Percentiles rank a stretch among this genome's conserved stretches.
Evolutionary conservation across 352 stramenopile species (phyloP).

Genomic region (Globisporangium uncinulatum): DNA sequence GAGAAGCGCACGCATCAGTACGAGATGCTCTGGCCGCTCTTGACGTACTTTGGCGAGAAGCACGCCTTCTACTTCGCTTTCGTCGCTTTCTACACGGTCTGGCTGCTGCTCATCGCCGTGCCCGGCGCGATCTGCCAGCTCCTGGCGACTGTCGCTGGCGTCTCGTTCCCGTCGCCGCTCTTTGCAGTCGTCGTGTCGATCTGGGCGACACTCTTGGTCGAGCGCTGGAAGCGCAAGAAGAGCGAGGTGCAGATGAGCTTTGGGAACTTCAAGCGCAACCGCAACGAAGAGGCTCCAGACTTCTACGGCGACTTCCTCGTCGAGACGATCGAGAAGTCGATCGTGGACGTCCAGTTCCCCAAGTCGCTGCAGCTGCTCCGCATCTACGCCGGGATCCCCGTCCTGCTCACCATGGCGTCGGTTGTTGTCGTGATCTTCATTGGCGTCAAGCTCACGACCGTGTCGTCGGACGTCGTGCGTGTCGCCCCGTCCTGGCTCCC

Average conservation of each 20-base stretch:
- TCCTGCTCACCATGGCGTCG: slow-evolving; percentile 49
- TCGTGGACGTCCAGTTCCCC: slow-evolving; percentile 56
- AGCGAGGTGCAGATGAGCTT: slow-evolving; percentile 74
- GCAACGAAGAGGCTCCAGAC: slow-evolving; percentile 33
- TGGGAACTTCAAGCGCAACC: slow-evolving; percentile 64
- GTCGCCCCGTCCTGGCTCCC: slow-evolving; percentile 34
- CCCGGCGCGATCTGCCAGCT: slow-evolving; percentile 43
- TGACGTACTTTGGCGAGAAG: slow-evolving; percentile 83
- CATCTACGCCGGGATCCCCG: slow-evolving; percentile 50
- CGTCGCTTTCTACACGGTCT: slow-evolving; percentile 66
- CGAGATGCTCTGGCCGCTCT: slow-evolving; percentile 73
- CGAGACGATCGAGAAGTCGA: slow-evolving; percentile 30
- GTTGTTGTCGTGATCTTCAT: slow-evolving; percentile 55
- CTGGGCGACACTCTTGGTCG: slow-evolving; percentile 82
- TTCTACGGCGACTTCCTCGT: slow-evolving; percentile 77
- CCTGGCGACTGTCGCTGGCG: slow-evolving; percentile 24
- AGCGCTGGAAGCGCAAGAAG: slow-evolving; percentile 89
- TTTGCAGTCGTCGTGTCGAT: slow-evolving; percentile 78
- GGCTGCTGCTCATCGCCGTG: slow-evolving; percentile 55
- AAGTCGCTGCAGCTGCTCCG: slow-evolving; percentile 48
- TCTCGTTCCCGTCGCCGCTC: slow-evolving; percentile 34
- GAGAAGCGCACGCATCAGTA: slow-evolving; percentile 62
- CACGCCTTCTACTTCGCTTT: slow-evolving; percentile 80
- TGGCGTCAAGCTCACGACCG: slow-evolving; percentile 34
- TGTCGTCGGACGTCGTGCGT: slow-evolving; percentile 19